Base-by-base conservation (phyloP, 2,329 filamentous ascomycete genomes). In the Pseudocercospora eumusae region DNA sequence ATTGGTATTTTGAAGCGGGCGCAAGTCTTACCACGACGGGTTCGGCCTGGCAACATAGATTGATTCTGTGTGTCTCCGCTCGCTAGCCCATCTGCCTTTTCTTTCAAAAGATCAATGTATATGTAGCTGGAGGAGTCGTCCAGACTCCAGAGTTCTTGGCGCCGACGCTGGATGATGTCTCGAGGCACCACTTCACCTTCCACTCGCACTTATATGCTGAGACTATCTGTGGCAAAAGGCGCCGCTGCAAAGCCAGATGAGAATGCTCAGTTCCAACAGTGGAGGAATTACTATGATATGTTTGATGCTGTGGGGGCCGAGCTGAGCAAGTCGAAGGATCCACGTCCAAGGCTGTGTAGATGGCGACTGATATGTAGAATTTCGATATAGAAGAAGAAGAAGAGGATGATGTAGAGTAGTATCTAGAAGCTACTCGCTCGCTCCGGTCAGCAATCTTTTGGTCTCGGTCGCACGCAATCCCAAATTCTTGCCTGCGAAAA, bases 201-300 rank as follows among this genome's bases (percentile, higher is more conserved):
- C 33, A 36, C 15, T 36, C 6, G 33, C 13, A 15, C 36, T 18
- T 11, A n/a, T 40, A 40, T 40, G 36, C n/a, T n/a, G 62, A 23
- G 61, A 64, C 20, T 55, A 53, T 15, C 23, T 50, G 10, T 61
- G 59, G 59, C 47, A 59, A 44, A 50, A 33, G 55, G 54, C 49
- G 18, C 36, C 13, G 57, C 54, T 6, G 13, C 20, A 23, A 44
- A 6, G 6, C 18, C 62, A 4, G 55, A 64, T 11, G 31, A 21
- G 31, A 56, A 50, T 27, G 62, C 55, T 20, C n/a, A n/a, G n/a
- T 62, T 59, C 55, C 36, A 42, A 23, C n/a, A 47, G 8, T 62
- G 56, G 55, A 4, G 61, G 42, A 44, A 64, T 20, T 18, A 20
- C 3, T 64, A 57, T 45, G 44, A 62, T 56, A 56, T 59, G 0